These are phyloP conservation scores for Cyberlindnera euphorbiae DNA, from an alignment of 805 yeast genomes.

Conservation along the genomic window DNA sequence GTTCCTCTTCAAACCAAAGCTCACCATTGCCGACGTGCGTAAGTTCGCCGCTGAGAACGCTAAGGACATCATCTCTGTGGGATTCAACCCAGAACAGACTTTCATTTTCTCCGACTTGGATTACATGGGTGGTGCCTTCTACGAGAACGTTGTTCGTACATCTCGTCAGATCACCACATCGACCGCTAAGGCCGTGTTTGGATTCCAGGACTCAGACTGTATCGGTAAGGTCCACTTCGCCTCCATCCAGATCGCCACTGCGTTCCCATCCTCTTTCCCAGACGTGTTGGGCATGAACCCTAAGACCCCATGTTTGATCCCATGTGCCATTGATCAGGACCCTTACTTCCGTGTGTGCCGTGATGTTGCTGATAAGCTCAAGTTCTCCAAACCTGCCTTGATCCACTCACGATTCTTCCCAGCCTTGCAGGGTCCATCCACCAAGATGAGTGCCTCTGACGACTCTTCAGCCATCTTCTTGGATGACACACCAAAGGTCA, in stretches of 20 bases:
- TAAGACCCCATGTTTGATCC: constrained; percentile 94
- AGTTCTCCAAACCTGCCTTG: constrained; percentile 85
- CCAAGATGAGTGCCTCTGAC: constrained; percentile 96
- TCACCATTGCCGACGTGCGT: constrained; percentile 86
- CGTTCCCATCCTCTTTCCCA: constrained; percentile 95
- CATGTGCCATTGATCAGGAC: constrained; percentile 99
- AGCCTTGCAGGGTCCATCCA: constrained; percentile 91
- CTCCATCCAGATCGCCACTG: constrained; percentile 91
- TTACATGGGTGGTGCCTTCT: constrained; percentile 90
- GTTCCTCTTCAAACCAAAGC: constrained; percentile 86
- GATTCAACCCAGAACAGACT: constrained; percentile 91
- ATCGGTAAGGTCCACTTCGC: constrained; percentile 96
- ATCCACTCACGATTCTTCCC: constrained; percentile 96
- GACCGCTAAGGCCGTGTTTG: constrained; percentile 96
- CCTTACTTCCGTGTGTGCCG: constrained; percentile 97
- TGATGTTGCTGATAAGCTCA: constrained; percentile 93
- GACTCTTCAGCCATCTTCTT: constrained; percentile 87
- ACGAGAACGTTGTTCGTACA: constrained; percentile 88
- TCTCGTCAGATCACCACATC: constrained; percentile 94
- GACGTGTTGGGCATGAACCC: constrained; percentile 80
- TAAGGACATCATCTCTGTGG: constrained; percentile 88
- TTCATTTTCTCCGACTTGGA: constrained; percentile 90
- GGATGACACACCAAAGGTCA: constrained; percentile 91
- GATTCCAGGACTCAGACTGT: constrained; percentile 90
- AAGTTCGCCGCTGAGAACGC: constrained; percentile 77